phyloP scores from a whole-genome alignment of 441 rosid species.

The Eutrema salsugineum region DNA sequence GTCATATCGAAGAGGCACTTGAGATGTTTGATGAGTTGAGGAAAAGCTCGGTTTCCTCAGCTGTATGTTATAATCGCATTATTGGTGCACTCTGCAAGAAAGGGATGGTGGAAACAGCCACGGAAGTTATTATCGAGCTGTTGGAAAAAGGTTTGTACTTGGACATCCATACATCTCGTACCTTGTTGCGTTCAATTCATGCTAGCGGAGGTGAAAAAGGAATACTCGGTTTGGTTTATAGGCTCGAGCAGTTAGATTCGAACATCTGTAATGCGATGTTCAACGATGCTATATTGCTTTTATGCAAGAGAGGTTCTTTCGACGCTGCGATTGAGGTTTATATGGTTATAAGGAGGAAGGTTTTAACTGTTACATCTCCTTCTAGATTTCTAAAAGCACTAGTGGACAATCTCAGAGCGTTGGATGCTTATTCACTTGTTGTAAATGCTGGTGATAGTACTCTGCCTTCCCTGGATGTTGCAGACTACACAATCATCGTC shows the following conservation, averaged over 20 bases:
- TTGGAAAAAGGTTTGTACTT: slow-evolving; percentile 45
- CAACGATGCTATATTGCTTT: slow-evolving; percentile 46
- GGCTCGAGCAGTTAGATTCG: slow-evolving; percentile 38
- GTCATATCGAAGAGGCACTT: slow-evolving; percentile 69
- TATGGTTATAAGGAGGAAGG: slow-evolving; percentile 46
- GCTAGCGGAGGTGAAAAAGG: slow-evolving; percentile 42
- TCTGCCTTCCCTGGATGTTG: slow-evolving; percentile 51
- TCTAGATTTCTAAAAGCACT: slow-evolving; percentile 45
- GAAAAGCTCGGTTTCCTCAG: slow-evolving; percentile 43
- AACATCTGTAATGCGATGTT: slow-evolving; percentile 35
- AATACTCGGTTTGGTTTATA: slow-evolving; percentile 44
- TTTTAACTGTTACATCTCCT: slow-evolving; percentile 36
- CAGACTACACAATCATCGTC: slow-evolving; percentile 57
- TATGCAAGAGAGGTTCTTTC: slow-evolving; percentile 52
- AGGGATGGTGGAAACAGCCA: slow-evolving; percentile 59
- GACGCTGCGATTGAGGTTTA: slow-evolving; percentile 45
- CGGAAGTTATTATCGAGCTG: slow-evolving; percentile 54
- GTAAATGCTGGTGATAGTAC: slow-evolving; percentile 35
- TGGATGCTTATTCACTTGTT: slow-evolving; percentile 63
- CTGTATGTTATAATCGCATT: slow-evolving; percentile 55
- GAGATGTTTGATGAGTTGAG: slow-evolving; percentile 74
- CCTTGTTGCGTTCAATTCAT: slow-evolving; percentile 43
- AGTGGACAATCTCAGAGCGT: slow-evolving; percentile 43
- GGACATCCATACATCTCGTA: slow-evolving; percentile 35
- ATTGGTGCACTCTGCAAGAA: slow-evolving; percentile 59